Evolutionary conservation across 1,139 yeast genomes (phyloP), one percentile per base, ranked within the genome.

Genomic region (Ogataea hybrid): DNA sequence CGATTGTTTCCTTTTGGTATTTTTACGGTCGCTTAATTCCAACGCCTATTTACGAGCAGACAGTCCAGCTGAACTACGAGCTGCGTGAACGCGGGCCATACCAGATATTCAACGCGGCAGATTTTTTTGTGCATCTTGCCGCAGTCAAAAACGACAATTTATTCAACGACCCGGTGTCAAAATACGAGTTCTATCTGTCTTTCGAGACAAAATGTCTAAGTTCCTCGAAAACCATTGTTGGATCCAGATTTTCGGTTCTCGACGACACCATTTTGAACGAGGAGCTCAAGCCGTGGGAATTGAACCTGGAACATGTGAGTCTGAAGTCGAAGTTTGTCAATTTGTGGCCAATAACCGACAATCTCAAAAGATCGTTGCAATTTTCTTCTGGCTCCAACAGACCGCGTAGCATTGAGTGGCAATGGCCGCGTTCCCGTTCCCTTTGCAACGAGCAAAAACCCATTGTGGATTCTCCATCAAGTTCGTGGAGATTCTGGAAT

Each of bases 11-110:
- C 5, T 71, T 67, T 57, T 49, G 63, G 48, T 64, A 64, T 50
- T 67, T 71, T 52, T 69, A 69, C 56, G 50, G 57, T 39, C 48
- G 58, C 25, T 54, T 71, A 17, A 59, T 71, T 14, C 75, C 75
- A 3, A 53, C 53, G 6, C 59, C 68, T 1, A 47, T 61, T 4
- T 58, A 67, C 5, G 29, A 47, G 10, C 48, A 66, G 1, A 65
- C 68, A 1, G 51, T 69, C 5, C 49, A 55, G 9, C 54, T 69
- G 34, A 54, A 62, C 42, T 63, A 61, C 37, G 63, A 61, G 30
- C 53, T 56, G 37, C 47, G 49, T 5, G 43, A 50, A 5, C 45
- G 51, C 5, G 59, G 64, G 4, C 64, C 68, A 1, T 61, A 57
- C 41, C 40, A 54, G 2, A 45, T 60, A 1, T 42, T 60, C 29